Evolutionary conservation across 2,329 filamentous ascomycete species (phyloP).

Genomic region (Sordariomycetes sp.): DNA sequence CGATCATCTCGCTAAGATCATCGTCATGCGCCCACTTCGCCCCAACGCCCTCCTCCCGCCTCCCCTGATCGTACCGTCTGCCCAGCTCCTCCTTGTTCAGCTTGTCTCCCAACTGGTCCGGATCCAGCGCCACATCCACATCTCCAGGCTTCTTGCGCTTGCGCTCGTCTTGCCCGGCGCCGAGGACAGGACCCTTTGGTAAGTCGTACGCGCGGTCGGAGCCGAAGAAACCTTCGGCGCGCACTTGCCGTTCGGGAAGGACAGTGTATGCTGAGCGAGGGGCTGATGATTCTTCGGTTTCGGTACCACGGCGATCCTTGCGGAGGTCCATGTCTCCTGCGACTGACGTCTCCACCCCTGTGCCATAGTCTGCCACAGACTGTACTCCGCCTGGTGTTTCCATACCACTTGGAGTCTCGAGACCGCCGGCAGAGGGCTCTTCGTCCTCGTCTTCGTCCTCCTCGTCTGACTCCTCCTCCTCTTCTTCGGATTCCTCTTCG

Average conservation of each 20-base stretch:
- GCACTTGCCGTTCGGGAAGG: slow-evolving; percentile 78
- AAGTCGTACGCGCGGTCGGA: slow-evolving; percentile 92
- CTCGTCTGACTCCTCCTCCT: slow-evolving; percentile 67
- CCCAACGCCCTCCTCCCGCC: slow-evolving; percentile 54
- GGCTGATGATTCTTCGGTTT: slow-evolving; percentile 71
- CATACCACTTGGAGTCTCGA: slow-evolving; percentile 66
- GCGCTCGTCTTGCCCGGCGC: slow-evolving; percentile 56
- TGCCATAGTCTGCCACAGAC: slow-evolving; percentile 74
- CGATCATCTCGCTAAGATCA: slow-evolving; percentile 92
- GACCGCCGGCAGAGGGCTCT: slow-evolving; percentile 50
- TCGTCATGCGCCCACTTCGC: slow-evolving; percentile 71
- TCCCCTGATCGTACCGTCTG: slow-evolving; percentile 69
- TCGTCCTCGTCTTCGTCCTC: slow-evolving; percentile 56
- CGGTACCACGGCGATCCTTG: slow-evolving; percentile 71
- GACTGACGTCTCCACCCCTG: slow-evolving; percentile 64
- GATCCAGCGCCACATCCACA: slow-evolving; percentile 84
- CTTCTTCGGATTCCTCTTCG: slow-evolving; percentile 66
- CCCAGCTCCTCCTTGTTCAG: slow-evolving; percentile 78
- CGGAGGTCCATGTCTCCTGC: slow-evolving; percentile 85
- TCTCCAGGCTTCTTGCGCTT: slow-evolving; percentile 96
- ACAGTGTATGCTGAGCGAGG: slow-evolving; percentile 82
- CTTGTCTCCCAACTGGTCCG: slow-evolving; percentile 71
- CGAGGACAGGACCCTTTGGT: slow-evolving; percentile 64
- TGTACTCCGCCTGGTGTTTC: slow-evolving; percentile 78
- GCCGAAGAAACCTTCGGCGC: slow-evolving; percentile 89